A percentile compares a stretch with the other conserved stretches of the same genome.
Evolutionary conservation across 108 stramenopile species (phyloP).

Genomic region (Nannochloropsis gaditana): DNA sequence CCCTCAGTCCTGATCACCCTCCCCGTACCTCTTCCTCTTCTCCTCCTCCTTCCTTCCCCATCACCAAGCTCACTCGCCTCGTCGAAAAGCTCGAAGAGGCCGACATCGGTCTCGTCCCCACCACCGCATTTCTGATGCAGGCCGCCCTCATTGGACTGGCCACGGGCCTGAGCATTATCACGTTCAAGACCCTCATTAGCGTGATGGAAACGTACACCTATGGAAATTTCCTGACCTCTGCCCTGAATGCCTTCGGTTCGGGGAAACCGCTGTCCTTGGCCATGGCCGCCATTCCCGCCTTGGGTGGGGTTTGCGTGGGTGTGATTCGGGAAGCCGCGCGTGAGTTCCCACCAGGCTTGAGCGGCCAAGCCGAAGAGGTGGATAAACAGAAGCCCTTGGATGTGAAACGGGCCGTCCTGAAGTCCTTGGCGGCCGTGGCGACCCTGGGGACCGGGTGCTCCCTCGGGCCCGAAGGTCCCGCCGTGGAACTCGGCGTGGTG

Average conservation of each 20-base stretch:
- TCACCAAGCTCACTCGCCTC: neutral
- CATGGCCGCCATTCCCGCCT: constrained; percentile 33
- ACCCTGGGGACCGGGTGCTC: constrained; percentile 78
- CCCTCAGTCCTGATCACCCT: neutral
- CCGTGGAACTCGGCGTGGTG: constrained; percentile 72
- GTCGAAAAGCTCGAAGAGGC: neutral
- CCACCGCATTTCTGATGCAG: constrained; percentile 34
- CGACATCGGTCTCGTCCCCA: constrained; percentile 18
- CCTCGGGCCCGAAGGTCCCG: constrained; percentile 83
- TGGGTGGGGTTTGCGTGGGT: constrained; percentile 44
- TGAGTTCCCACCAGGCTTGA: constrained; percentile 39
- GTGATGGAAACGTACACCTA: constrained; percentile 33
- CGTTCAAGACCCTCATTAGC: constrained; percentile 45
- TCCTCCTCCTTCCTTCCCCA: neutral
- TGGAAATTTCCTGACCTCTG: constrained; percentile 25
- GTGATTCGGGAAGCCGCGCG: constrained; percentile 17
- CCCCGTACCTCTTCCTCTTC: neutral
- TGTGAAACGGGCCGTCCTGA: constrained; percentile 51
- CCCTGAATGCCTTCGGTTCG: constrained; percentile 21
- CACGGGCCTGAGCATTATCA: constrained; percentile 35
- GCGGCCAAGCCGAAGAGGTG: constrained; percentile 41
- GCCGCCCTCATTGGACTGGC: constrained; percentile 32
- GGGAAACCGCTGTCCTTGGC: constrained; percentile 6
- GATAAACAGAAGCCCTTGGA: constrained; percentile 43
- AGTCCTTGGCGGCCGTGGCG: constrained; percentile 64